A percentile compares a stretch with the other conserved stretches of the same genome.
These are phyloP conservation scores for Quillaja saponaria DNA, from an alignment of 306 rosid genomes.

Conservation along the genomic window DNA sequence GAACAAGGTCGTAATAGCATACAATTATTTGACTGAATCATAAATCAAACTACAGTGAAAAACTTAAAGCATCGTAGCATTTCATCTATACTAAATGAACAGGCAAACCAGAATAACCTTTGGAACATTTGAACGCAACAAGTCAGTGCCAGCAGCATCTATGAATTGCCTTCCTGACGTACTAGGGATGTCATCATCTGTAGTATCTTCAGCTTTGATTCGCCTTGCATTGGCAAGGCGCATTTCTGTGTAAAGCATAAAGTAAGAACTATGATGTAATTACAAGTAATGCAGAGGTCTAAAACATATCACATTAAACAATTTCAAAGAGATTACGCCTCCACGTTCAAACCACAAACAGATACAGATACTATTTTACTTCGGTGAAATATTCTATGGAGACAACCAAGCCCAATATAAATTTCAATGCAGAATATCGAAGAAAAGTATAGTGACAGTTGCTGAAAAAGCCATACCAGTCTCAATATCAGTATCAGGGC, in stretches of 20 bases:
- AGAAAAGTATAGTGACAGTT: neutral
- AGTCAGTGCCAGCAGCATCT: constrained; percentile 54
- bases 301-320: neutral
- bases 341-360: neutral
- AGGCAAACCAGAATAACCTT: constrained; percentile 61
- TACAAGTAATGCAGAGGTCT: neutral
- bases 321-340: neutral
- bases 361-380: constrained; percentile 1
- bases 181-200: constrained; percentile 92
- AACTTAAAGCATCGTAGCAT: no score
- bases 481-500: constrained; percentile 96
- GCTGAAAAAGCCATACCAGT: constrained; percentile 56
- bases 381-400: neutral
- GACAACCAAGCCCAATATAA: no score
- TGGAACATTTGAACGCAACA: constrained; percentile 46
- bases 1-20: constrained; percentile 7
- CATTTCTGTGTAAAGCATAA: constrained; percentile 61
- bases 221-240: constrained; percentile 80
- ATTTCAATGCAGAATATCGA: constrained; percentile 4
- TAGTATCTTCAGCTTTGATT: constrained; percentile 72
- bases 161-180: constrained; percentile 89
- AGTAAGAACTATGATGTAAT: constrained; percentile 21
- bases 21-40: constrained; percentile 4
- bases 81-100: constrained; percentile 1
- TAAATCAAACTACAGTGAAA: constrained; percentile 17